A percentile compares a stretch with the other conserved stretches of the same genome.
Conservation (phyloP, 2,329 filamentous ascomycete genomes). For the Diaporthe citrichinensis region DNA sequence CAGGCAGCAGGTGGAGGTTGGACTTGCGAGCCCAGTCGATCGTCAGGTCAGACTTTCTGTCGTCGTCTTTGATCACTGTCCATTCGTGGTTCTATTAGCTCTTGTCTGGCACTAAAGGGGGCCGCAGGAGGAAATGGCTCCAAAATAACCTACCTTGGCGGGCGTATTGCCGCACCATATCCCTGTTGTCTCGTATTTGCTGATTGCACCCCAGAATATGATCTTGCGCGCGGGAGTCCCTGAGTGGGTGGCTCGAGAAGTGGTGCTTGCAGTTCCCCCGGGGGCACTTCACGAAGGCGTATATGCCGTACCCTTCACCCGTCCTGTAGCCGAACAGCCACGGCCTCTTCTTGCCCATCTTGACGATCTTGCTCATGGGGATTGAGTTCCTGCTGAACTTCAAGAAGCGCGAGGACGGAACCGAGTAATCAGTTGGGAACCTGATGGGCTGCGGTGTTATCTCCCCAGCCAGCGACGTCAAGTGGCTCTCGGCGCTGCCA, state of each 20-base stretch:
- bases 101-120: not conserved
- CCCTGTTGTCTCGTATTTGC: not conserved
- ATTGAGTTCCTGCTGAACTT: not conserved
- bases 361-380: not conserved
- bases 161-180: constrained; percentile 14
- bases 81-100: not conserved
- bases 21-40: not conserved
- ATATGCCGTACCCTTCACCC: constrained; percentile 3
- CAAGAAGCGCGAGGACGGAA: not conserved
- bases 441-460: not conserved
- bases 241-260: not conserved
- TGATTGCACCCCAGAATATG: not conserved
- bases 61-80: constrained; percentile 13
- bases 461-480: not conserved
- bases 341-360: constrained; percentile 11
- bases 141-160: not conserved
- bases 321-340: constrained; percentile 8
- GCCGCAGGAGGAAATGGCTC: not conserved
- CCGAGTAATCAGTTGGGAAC: not conserved
- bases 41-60: constrained; percentile 18
- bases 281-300: constrained; percentile 7
- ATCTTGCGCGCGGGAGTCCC: not conserved
- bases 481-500: not conserved
- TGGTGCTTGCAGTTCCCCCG: not conserved
- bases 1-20: not conserved